A percentile compares a stretch with the other conserved stretches of the same genome.
Evolutionary conservation across 148 eudicot genomes (phyloP).

Genomic region (Linanthus parryae): DNA sequence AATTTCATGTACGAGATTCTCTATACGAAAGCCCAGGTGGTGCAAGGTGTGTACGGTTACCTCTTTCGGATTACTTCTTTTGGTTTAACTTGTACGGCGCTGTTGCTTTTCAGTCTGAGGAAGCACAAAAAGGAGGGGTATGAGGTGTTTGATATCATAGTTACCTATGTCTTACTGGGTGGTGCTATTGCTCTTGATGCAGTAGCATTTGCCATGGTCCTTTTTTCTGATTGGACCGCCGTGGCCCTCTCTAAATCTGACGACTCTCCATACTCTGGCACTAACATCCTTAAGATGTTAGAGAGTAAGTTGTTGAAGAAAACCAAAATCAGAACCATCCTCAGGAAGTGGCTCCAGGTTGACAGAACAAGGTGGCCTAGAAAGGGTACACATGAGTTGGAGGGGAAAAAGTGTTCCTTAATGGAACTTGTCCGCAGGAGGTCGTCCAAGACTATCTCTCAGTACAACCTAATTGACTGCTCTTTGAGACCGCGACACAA

Average conservation of each 20-base stretch:
- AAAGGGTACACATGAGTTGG: too few relatives aligned
- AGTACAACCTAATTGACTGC: too few relatives aligned
- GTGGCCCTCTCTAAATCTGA: conserved; percentile 13
- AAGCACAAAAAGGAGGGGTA: conserved; percentile 10
- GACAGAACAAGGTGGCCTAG: conserved; percentile 4
- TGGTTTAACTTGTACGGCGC: conserved; percentile 13
- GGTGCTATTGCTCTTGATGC: conserved; percentile 39
- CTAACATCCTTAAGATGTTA: too few relatives aligned
- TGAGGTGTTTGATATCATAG: conserved; percentile 22
- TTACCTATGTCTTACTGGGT: conserved; percentile 21
- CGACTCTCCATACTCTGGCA: too few relatives aligned
- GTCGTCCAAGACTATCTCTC: too few relatives aligned
- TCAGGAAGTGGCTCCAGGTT: too few relatives aligned
- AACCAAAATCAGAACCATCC: too few relatives aligned
- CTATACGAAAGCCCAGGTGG: conserved; percentile 34
- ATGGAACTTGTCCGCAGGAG: too few relatives aligned
- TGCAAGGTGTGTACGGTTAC: conserved; percentile 18
- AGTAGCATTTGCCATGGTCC: conserved; percentile 25
- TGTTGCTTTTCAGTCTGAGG: conserved; percentile 15
- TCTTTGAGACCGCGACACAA: too few relatives aligned
- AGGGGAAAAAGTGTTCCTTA: too few relatives aligned
- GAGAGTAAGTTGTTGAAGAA: too few relatives aligned
- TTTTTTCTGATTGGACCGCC: conserved; percentile 37
- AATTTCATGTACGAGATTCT: conserved; percentile 41
- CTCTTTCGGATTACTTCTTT: conserved; percentile 18